Base-by-base conservation (phyloP, 2,329 filamentous ascomycete genomes). In the Karstenula rhodostoma region DNA sequence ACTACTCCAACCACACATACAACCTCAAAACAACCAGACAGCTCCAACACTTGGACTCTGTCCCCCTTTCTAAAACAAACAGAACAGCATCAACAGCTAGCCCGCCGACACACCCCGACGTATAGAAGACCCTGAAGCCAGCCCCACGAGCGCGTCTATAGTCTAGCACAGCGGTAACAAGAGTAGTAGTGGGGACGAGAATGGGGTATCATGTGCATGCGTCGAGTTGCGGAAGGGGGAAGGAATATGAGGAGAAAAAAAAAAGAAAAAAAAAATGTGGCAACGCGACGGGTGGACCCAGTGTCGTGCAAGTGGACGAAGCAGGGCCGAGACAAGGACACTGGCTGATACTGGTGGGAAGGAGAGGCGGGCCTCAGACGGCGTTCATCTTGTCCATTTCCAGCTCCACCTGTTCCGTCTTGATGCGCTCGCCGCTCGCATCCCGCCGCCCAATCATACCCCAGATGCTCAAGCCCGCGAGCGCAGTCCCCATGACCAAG, bases 341-440 rank as follows among this genome's bases (percentile, higher is more conserved):
- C 6, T 17, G 8, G 29, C 2, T 15, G 19, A 27, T 12, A 15
- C 19, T 22, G 25, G 8, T n/a, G 23, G 44, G 27, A 32, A 48
- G 22, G 17, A 43, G 10, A 35, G 44, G 9, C 15, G 23, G 29
- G 23, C 15, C 59, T 52, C 15, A 66, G 22, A 66, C 57, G 6
- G 68, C 66, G 29, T 71, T 67, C 58, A 70, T 66, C 58, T 72
- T 75, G 9, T 61, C 67, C 69, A 73, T 70, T 56, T 77, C 74
- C 9, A 74, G 13, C 1, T 69, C 71, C 0, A 66, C 64, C 29
- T 73, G 70, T 37, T 73, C 72, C 0, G 69, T 74, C 57, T 70
- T 71, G 53, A 75, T 62, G 7, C 67, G 52, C 53, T 70, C 67
- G 3, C 68, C 68, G 53, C 65, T 58, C 0, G 64, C 58, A 10